Evolutionary conservation across 805 yeast species (phyloP).

Genomic region (Babjeviella inositovora): DNA sequence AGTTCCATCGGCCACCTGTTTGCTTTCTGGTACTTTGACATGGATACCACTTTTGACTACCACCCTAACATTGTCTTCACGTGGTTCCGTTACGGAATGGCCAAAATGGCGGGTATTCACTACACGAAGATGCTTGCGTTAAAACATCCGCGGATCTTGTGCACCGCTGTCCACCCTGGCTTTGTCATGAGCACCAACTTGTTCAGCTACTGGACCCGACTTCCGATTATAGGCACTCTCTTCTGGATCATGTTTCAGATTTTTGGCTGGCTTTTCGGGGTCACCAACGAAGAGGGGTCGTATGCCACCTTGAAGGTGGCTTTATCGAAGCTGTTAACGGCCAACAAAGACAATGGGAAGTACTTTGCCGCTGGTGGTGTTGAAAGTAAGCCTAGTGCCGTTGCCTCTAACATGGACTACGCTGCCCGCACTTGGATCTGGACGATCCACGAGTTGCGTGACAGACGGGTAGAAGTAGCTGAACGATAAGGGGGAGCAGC

Average conservation of each 20-base stretch:
- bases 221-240: conserved; percentile 62
- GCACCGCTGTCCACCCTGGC: conserved; percentile 69
- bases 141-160: conserved; percentile 48
- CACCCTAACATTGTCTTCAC: conserved; percentile 57
- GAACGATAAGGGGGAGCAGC: too few relatives aligned
- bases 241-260: conserved; percentile 61
- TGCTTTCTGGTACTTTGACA: conserved; percentile 26
- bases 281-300: conserved; percentile 56
- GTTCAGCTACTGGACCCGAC: conserved; percentile 61
- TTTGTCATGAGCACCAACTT: conserved; percentile 70
- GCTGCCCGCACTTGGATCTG: conserved; percentile 68
- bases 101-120: conserved; percentile 70
- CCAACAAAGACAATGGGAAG: conserved; percentile 50
- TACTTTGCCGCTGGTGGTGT: conserved; percentile 48
- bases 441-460: conserved; percentile 46
- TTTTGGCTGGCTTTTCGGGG: conserved; percentile 57
- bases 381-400: conserved; percentile 34
- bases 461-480: too few relatives aligned
- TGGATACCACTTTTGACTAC: conserved; percentile 33
- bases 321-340: conserved; percentile 28
- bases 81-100: conserved; percentile 63
- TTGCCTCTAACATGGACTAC: conserved; percentile 40
- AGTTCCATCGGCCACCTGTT: conserved; percentile 53
- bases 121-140: conserved; percentile 46
- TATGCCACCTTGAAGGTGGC: conserved; percentile 49